Evolutionary conservation across 371 early-diverging fungal species (phyloP), one percentile per base, ranked within the genome.

Genomic region (Haplosporangium sp.): DNA sequence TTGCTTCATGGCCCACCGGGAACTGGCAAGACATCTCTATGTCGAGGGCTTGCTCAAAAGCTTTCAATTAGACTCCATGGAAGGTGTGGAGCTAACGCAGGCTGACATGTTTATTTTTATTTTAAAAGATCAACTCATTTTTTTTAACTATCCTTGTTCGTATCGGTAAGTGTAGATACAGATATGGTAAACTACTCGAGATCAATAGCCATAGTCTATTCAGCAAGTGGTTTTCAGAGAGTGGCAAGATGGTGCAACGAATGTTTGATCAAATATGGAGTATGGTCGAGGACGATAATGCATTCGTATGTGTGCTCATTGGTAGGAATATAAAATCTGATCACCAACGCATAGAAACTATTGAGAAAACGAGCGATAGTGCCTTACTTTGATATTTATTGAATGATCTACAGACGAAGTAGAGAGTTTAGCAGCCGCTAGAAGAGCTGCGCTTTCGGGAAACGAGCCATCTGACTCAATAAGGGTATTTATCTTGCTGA

Each of bases 21-120:
- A n/a, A 91, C 90, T 50, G 94, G 94, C 4, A 93, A 93, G 75
- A 91, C 93, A 0, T 86, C 91, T 37, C 84, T 93, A 19, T 88
- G 90, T 72, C 71, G 84, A 50, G 93, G 91, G 2, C 72, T 93
- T 19, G 90, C 92, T 5, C 91, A 92, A 71, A 91, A 91, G 72
- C 71, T 92, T 13, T 83, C 92, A 0, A 88, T 93, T 58, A 77
- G 92, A 45, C 72, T 90, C 17, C 65, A 85, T 10, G 77, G 81
- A 37, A 79, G 88, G 85, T 86, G 60, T 13, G 65, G 10, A 61
- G 27, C 0, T 47, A 13, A 47, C 47, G 4, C 13, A 15, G 4
- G 13, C 47, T 47, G 13, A 42, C 10, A 42, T 10, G 42, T 42
- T 42, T 20, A 47, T 15, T 11, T 8, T 50, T 50, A 27, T 27